Evolutionary conservation across 768 basidiomycete species (phyloP).

Genomic region (Pholiota microspora): DNA sequence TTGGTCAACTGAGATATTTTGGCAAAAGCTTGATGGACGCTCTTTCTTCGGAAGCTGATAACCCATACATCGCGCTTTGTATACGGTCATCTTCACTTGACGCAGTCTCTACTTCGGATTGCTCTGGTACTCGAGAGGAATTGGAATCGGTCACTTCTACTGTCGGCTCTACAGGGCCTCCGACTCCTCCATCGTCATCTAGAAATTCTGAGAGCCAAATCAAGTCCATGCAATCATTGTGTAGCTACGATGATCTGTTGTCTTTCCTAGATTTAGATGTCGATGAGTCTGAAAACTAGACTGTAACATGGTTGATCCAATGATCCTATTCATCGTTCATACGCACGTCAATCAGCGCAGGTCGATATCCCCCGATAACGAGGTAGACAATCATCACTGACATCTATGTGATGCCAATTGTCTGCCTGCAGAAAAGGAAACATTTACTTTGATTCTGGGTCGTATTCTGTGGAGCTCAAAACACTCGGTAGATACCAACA

Average conservation of each 20-base stretch:
- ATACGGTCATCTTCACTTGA: slow-evolving; percentile 8
- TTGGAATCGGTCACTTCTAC: slow-evolving; percentile 15
- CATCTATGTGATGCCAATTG: too few species aligned
- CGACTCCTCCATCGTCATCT: background rate
- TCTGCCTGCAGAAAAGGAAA: too few species aligned
- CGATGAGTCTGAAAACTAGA: background rate
- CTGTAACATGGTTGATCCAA: too few species aligned
- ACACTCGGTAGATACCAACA: too few species aligned
- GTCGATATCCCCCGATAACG: background rate
- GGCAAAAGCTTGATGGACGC: background rate
- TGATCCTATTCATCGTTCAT: too few species aligned
- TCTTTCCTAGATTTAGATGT: background rate
- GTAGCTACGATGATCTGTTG: background rate
- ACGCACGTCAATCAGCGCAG: background rate
- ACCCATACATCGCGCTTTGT: slow-evolving; percentile 7
- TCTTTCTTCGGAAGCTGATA: background rate
- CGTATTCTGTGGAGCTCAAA: too few species aligned
- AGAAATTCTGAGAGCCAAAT: background rate
- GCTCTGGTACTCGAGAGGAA: slow-evolving; percentile 2
- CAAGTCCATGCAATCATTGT: background rate
- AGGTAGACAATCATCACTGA: too few species aligned
- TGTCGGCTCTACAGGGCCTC: slow-evolving; percentile 12
- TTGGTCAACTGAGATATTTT: background rate
- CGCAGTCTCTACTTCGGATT: background rate
- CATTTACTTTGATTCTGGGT: too few species aligned